Percentiles rank a stretch among this genome's conserved stretches.
Evolutionary conservation across 495 filamentous ascomycete genomes (phyloP).

Genomic region (Parathielavia hyrcaniae): DNA sequence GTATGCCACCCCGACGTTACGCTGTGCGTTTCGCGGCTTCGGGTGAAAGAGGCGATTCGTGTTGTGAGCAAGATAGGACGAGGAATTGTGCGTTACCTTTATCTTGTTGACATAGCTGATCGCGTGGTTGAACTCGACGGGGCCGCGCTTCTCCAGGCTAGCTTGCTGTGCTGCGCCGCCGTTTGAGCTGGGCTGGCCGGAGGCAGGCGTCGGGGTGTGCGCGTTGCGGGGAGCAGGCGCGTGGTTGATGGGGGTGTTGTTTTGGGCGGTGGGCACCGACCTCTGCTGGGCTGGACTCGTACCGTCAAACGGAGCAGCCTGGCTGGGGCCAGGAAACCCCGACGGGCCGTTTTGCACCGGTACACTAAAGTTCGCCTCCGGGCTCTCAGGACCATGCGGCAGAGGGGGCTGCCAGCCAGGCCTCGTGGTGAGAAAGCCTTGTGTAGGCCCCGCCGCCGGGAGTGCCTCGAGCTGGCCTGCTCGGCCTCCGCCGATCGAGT

Average conservation of each 20-base stretch:
- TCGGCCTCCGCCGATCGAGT: slow-evolving; percentile 47
- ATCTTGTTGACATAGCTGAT: slow-evolving; percentile 99
- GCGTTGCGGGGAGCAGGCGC: slow-evolving; percentile 39
- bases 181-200: slow-evolving; percentile 37
- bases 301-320: slow-evolving; percentile 43
- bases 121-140: slow-evolving; percentile 98
- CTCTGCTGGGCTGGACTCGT: slow-evolving; percentile 68
- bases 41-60: neutral
- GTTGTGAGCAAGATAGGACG: neutral
- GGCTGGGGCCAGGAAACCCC: slow-evolving; percentile 41
- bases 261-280: slow-evolving; percentile 72
- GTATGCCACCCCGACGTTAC: slow-evolving; percentile 7
- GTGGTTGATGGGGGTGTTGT: slow-evolving; percentile 39
- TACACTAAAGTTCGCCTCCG: slow-evolving; percentile 48
- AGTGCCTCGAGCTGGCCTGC: slow-evolving; percentile 40
- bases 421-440: slow-evolving; percentile 39
- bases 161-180: slow-evolving; percentile 44
- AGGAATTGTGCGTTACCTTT: slow-evolving; percentile 57
- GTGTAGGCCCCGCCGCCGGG: slow-evolving; percentile 26
- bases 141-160: slow-evolving; percentile 76
- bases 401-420: slow-evolving; percentile 46
- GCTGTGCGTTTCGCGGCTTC: neutral
- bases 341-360: slow-evolving; percentile 43
- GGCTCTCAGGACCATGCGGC: slow-evolving; percentile 52
- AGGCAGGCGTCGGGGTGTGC: slow-evolving; percentile 48